These are phyloP conservation scores for Aspergillus baeticus DNA, from an alignment of 495 filamentous ascomycete genomes.

Conservation along the genomic window DNA sequence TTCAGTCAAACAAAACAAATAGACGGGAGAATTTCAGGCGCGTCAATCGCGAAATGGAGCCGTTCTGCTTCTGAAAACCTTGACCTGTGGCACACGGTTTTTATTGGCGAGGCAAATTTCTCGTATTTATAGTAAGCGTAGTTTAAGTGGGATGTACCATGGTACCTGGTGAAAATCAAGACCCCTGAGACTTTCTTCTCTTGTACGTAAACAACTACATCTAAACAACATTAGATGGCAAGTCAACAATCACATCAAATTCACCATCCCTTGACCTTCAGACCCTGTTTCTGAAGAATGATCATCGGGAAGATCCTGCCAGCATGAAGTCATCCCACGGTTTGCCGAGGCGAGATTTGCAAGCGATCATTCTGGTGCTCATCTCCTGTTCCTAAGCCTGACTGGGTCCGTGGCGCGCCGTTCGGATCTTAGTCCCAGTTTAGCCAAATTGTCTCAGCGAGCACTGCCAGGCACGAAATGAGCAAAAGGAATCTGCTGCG, in stretches of 20 bases:
- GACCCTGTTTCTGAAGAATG: neutral
- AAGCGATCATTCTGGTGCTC: conserved; percentile 10
- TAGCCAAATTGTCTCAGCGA: neutral
- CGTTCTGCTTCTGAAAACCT: neutral
- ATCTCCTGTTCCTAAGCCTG: conserved; percentile 25
- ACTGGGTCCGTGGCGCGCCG: conserved; percentile 10
- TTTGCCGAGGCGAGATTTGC: conserved; percentile 13
- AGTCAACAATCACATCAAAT: no score
- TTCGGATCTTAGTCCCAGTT: conserved; percentile 7
- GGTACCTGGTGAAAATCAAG: conserved; percentile 1
- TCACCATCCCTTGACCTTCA: no score
- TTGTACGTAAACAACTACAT: neutral
- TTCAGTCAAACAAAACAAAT: neutral
- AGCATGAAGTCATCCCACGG: conserved; percentile 24
- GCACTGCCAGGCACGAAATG: neutral
- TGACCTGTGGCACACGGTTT: neutral
- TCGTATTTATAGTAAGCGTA: conserved; percentile 7
- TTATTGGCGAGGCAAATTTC: neutral
- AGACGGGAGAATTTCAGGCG: neutral
- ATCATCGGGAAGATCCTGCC: conserved; percentile 10
- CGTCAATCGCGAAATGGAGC: neutral
- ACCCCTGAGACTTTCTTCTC: neutral
- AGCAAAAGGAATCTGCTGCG: neutral
- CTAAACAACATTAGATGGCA: neutral
- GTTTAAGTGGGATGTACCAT: neutral